Evolutionary conservation across 768 basidiomycete genomes (phyloP).

Genomic region (Hirschioporus abietinus): DNA sequence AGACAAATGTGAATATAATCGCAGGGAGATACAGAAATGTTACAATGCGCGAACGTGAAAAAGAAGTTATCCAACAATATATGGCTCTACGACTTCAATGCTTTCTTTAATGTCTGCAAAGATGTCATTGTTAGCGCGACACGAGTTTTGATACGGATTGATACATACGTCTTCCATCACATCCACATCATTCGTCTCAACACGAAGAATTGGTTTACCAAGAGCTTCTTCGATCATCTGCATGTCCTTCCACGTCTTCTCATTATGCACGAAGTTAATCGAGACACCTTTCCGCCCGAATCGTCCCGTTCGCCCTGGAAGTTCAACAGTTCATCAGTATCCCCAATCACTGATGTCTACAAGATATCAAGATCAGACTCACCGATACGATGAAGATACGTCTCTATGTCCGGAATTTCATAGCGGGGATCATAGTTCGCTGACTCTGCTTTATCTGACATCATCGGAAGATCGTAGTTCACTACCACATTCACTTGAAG

Average conservation of each 20-base stretch:
- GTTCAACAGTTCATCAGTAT: conserved; percentile 1
- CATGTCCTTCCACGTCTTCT: conserved; percentile 84
- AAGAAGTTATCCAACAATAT: not conserved
- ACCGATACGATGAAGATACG: conserved; percentile 98
- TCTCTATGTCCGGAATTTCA: conserved; percentile 82
- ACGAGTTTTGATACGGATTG: not conserved
- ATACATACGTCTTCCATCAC: conserved; percentile 83
- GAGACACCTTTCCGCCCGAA: conserved; percentile 97
- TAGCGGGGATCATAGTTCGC: conserved; percentile 37
- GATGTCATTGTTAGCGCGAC: not conserved
- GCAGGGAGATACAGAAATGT: not conserved
- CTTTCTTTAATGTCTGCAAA: conserved; percentile 6
- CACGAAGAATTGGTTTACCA: conserved; percentile 72
- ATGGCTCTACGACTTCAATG: not conserved
- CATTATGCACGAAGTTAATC: conserved; percentile 95
- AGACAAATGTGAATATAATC: not conserved
- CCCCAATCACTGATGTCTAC: not conserved
- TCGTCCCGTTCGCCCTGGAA: conserved; percentile 88
- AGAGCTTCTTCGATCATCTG: conserved; percentile 79
- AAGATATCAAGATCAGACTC: conserved; percentile 21
- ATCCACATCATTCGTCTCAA: conserved; percentile 87
- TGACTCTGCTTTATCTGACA: conserved; percentile 59
- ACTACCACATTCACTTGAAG: conserved; percentile 99
- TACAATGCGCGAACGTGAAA: not conserved
- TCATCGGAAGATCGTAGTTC: conserved; percentile 92